phyloP scores from a whole-genome alignment of 2,329 filamentous ascomycete genomes.

The Pyricularia sp. region DNA sequence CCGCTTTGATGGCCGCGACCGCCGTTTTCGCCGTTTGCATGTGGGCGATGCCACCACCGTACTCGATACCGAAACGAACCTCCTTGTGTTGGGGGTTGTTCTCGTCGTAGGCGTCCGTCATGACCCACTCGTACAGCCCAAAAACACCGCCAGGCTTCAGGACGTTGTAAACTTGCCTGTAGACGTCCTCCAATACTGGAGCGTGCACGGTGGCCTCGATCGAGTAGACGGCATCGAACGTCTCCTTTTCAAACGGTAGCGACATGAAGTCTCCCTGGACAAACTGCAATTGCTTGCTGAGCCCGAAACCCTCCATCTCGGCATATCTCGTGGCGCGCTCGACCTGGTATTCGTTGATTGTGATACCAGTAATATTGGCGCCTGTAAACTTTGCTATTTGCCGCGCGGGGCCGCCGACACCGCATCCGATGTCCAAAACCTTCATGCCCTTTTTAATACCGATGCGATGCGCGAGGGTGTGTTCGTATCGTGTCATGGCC shows the following conservation, averaged over 20 bases:
- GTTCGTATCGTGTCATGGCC: slow-evolving; percentile 91
- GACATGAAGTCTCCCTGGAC: slow-evolving; percentile 95
- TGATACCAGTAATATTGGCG: slow-evolving; percentile 79
- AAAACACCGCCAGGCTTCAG: slow-evolving; percentile 93
- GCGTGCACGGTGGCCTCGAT: slow-evolving; percentile 97
- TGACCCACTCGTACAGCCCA: slow-evolving; percentile 97
- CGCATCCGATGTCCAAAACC: slow-evolving; percentile 91
- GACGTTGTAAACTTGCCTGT: slow-evolving; percentile 88
- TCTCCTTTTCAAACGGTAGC: slow-evolving; percentile 68
- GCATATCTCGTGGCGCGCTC: slow-evolving; percentile 81
- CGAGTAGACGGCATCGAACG: slow-evolving; percentile 90
- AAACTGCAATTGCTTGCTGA: slow-evolving; percentile 71
- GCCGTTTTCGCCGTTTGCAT: slow-evolving; percentile 82
- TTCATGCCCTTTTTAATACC: slow-evolving; percentile 77
- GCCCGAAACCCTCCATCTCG: slow-evolving; percentile 54
- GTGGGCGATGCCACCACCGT: slow-evolving; percentile 93
- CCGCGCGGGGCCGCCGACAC: slow-evolving; percentile 87
- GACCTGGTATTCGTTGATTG: slow-evolving; percentile 99
- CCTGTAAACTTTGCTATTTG: slow-evolving; percentile 96
- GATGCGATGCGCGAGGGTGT: slow-evolving; percentile 90
- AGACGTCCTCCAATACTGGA: slow-evolving; percentile 81
- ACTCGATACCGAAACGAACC: slow-evolving; percentile 90
- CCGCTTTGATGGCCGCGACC: slow-evolving; percentile 70
- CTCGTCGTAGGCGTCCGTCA: slow-evolving; percentile 94
- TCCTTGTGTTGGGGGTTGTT: slow-evolving; percentile 75